Evolutionary conservation across 306 rosid genomes (phyloP).

Genomic region (Trifolium pratense): DNA sequence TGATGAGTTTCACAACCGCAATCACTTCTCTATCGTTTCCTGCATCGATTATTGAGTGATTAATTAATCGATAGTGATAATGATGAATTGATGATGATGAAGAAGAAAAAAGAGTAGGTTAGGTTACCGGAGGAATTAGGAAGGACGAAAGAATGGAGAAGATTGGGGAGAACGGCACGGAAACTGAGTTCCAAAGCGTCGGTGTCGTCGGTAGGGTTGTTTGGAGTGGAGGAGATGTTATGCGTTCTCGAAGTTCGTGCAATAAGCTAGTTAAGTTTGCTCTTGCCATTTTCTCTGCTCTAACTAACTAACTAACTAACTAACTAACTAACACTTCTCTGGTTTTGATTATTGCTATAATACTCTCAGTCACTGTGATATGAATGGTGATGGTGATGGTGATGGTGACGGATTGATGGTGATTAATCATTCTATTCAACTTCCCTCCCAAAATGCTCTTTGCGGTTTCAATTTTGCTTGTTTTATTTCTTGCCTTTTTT

Average conservation of each 20-base stretch:
- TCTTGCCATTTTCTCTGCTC: slow-evolving; percentile 41
- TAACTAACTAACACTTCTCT: too few species aligned
- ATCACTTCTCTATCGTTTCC: slow-evolving; percentile 67
- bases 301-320: too few species aligned
- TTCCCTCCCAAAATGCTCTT: slow-evolving; percentile 27
- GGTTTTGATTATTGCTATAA: neutral
- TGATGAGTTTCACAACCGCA: slow-evolving; percentile 76
- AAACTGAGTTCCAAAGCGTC: slow-evolving; percentile 70
- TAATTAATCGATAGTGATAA: neutral
- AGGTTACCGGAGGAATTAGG: slow-evolving; percentile 68
- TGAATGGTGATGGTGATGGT: too few species aligned
- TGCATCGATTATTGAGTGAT: neutral
- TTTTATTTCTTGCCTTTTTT: neutral
- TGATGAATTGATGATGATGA: neutral
- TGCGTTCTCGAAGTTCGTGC: slow-evolving; percentile 83
- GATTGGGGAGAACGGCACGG: slow-evolving; percentile 84
- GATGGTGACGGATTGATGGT: too few species aligned
- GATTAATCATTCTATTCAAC: neutral
- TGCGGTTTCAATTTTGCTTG: neutral
- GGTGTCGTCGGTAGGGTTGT: slow-evolving; percentile 51
- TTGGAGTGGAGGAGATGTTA: slow-evolving; percentile 58
- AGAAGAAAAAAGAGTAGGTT: too few species aligned
- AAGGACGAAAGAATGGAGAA: slow-evolving; percentile 66
- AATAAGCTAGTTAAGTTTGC: slow-evolving; percentile 71
- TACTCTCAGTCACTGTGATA: too few species aligned